Base-by-base conservation (phyloP, 306 rosid species). In the Styphnolobium japonicum region DNA sequence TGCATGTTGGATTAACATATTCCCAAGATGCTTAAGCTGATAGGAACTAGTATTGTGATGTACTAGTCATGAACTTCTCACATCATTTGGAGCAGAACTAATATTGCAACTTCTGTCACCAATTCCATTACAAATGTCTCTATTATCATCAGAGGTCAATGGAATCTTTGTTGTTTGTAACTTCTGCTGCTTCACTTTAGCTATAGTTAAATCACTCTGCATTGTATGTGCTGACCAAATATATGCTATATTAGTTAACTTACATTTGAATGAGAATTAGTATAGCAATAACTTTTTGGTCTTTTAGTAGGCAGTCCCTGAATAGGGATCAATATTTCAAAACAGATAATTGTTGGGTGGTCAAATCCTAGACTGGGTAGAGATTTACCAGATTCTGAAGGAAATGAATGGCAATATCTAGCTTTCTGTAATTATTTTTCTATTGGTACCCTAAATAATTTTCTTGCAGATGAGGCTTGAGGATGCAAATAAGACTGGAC, bases 401-500 rank as follows among this genome's bases (percentile, higher is more conserved):
- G 62, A 73, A 66, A 66, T 46, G 23, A 18, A 22, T 31, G 56
- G 63, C 40, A 22, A 55, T 51, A 51, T 77, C 22, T 60, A 18
- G 25, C 62, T 60, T 66, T 43, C 15, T 27, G 70, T 16, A 36
- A 11, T 43, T 18, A 63, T 66, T n/a, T 52, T 64, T 19, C 18
- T 55, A 31, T 70, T 12, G 23, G 9, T n/a, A 19, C 67, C 68
- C 58, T 81, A 51, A 84, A 63, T 45, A 60, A 57, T 79, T 73
- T 77, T 82, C 52, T 46, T 34, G n/a, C 67, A 95, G 96, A 86
- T 92, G 81, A 93, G 99, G 80, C 92, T 93, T 27, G 97, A 93
- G 91, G 87, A 96, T 46, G 85, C 85, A 57, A 85, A 81, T 80
- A 91, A 49, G 73, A 79, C 51, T 16, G 92, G 87, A 68, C 96